A percentile compares a stretch with the other conserved stretches of the same genome.
phyloP scores from a whole-genome alignment of 768 basidiomycete species.

The Leccinum ochraceum region DNA sequence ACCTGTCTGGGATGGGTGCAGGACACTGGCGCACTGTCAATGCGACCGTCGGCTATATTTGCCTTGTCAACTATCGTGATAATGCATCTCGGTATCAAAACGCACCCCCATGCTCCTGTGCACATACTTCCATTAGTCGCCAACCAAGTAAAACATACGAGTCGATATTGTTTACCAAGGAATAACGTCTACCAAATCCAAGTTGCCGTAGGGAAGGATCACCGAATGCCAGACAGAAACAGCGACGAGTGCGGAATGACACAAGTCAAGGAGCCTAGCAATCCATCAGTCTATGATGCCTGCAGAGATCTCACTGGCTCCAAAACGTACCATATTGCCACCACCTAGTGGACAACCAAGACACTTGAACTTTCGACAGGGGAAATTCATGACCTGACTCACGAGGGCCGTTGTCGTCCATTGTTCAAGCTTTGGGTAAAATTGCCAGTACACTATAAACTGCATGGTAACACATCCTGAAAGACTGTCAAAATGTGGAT shows the following conservation, averaged over 20 bases:
- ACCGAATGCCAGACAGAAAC: constrained; percentile 28
- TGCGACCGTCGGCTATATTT: constrained; percentile 18
- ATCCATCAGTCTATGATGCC: background rate
- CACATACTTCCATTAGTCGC: background rate
- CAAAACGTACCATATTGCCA: constrained; percentile 20
- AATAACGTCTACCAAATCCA: constrained; percentile 11
- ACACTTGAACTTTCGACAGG: background rate
- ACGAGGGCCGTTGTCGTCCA: constrained; percentile 24
- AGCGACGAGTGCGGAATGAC: constrained; percentile 25
- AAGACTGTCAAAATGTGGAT: constrained; percentile 15
- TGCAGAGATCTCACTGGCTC: background rate
- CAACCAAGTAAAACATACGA: background rate
- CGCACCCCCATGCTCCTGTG: constrained; percentile 29
- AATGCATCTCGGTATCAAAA: background rate
- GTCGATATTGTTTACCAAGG: constrained; percentile 21
- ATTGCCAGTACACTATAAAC: constrained; percentile 27
- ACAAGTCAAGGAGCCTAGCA: constrained; percentile 25
- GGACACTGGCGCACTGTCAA: constrained; percentile 20
- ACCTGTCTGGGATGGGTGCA: background rate
- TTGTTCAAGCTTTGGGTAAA: constrained; percentile 13
- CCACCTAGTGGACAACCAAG: constrained; percentile 15
- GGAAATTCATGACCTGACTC: background rate
- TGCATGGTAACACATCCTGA: constrained; percentile 31
- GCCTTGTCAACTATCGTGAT: background rate
- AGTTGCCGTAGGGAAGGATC: constrained; percentile 22